A percentile compares a stretch with the other conserved stretches of the same genome.
These are phyloP conservation scores for Lenwebbia sp. DNA, from an alignment of 345 rosid species.

Conservation along the genomic window DNA sequence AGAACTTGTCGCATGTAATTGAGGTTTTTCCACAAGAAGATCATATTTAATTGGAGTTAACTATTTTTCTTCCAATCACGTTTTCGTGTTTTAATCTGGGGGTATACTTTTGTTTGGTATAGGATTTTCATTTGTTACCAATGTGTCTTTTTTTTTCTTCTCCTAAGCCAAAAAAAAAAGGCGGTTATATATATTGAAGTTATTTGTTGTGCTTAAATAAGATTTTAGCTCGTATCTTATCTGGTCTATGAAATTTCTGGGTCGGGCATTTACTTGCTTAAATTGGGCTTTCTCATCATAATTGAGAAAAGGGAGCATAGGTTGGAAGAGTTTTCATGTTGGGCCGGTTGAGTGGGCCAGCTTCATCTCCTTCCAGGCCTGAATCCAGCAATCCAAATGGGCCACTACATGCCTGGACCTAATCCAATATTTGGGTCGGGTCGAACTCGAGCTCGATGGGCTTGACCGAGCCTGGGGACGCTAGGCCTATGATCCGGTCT, in stretches of 20 bases:
- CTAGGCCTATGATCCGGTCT: neutral
- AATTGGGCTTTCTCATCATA: neutral
- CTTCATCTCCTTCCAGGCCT: neutral
- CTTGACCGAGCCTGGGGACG: fast-evolving
- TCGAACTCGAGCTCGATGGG: neutral
- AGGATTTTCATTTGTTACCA: neutral
- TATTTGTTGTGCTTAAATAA: neutral
- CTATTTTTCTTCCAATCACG: neutral
- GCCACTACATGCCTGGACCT: neutral
- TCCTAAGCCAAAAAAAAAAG: neutral
- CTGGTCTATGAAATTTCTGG: neutral
- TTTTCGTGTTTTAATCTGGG: neutral
- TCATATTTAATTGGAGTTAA: neutral
- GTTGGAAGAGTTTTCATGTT: neutral
- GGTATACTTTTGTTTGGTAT: neutral
- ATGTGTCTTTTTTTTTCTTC: neutral
- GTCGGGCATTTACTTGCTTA: neutral
- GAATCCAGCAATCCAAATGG: neutral
- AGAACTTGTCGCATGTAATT: neutral
- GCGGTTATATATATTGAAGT: neutral
- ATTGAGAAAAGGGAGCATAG: neutral
- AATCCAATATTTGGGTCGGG: neutral
- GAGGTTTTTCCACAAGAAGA: neutral
- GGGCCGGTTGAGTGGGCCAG: neutral
- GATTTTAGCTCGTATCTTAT: neutral